A percentile compares a stretch with the other conserved stretches of the same genome.
Conservation (phyloP, 371 early-diverging fungal species). For the Blakeslea trispora region DNA sequence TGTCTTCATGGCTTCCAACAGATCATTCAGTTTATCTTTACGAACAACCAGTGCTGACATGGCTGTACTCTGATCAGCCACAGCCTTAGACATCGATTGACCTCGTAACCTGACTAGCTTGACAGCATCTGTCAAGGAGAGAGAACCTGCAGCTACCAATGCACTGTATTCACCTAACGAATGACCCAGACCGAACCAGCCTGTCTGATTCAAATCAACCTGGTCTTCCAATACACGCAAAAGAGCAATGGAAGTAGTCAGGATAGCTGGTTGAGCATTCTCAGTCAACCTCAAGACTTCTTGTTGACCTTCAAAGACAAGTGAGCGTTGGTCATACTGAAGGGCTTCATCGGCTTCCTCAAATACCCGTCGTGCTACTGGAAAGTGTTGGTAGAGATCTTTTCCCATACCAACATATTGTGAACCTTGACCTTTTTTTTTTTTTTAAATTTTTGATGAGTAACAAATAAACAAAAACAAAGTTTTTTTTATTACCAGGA, state of each 20-base stretch:
- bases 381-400: slow-evolving; percentile 80
- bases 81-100: slow-evolving; percentile 83
- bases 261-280: slow-evolving; percentile 95
- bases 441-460: no score
- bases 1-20: slow-evolving; percentile 68
- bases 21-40: slow-evolving; percentile 68
- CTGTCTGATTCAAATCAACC: slow-evolving; percentile 74
- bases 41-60: slow-evolving; percentile 91
- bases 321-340: slow-evolving; percentile 60
- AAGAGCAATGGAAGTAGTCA: slow-evolving; percentile 88
- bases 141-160: slow-evolving; percentile 76
- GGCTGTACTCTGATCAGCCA: slow-evolving; percentile 69
- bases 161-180: slow-evolving; percentile 96
- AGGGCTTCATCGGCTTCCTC: slow-evolving; percentile 90
- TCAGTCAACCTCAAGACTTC: slow-evolving; percentile 77
- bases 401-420: slow-evolving; percentile 93
- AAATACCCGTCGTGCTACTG: slow-evolving; percentile 76
- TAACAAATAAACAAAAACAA: not conserved
- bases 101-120: slow-evolving; percentile 85
- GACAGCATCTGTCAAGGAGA: slow-evolving; percentile 81
- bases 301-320: slow-evolving; percentile 89
- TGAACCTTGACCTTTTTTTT: slow-evolving; percentile 88
- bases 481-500: slow-evolving; percentile 39
- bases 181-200: slow-evolving; percentile 86
- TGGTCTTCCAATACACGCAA: slow-evolving; percentile 85